Evolutionary conservation across 768 basidiomycete genomes (phyloP).

Genomic region (Sarcomyxa edulis): DNA sequence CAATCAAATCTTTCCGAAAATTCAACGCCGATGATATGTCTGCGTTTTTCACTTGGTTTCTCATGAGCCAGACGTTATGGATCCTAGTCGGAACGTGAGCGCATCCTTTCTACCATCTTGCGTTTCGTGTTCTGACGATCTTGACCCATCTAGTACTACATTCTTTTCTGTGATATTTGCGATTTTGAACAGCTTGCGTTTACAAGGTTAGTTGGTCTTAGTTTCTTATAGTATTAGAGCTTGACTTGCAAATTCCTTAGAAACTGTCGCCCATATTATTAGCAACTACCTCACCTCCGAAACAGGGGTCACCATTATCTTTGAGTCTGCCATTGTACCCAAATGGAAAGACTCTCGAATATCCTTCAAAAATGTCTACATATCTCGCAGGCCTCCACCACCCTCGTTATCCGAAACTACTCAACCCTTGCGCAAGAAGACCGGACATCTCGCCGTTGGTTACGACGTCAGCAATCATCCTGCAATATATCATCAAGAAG

Average conservation of each 20-base stretch:
- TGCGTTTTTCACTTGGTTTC: slow-evolving; percentile 92
- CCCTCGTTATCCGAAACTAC: slow-evolving; percentile 11
- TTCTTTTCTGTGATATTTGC: slow-evolving; percentile 94
- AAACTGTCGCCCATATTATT: slow-evolving; percentile 79
- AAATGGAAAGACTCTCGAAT: slow-evolving; percentile 96
- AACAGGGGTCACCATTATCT: slow-evolving; percentile 91
- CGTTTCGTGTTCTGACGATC: not conserved
- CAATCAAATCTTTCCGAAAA: slow-evolving; percentile 88
- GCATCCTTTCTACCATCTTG: not conserved
- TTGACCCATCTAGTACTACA: slow-evolving; percentile 69
- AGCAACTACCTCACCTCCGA: slow-evolving; percentile 92
- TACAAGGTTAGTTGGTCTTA: slow-evolving; percentile 57
- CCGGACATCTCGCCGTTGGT: slow-evolving; percentile 50
- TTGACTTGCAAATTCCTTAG: slow-evolving; percentile 31
- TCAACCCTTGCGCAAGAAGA: slow-evolving; percentile 12
- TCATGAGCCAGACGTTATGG: slow-evolving; percentile 96
- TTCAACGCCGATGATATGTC: slow-evolving; percentile 98
- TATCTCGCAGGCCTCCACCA: slow-evolving; percentile 68
- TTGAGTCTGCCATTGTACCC: slow-evolving; percentile 96
- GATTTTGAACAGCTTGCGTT: slow-evolving; percentile 77
- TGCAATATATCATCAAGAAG: slow-evolving; percentile 54
- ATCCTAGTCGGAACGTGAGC: slow-evolving; percentile 90
- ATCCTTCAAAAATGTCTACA: slow-evolving; percentile 94
- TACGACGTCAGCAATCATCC: slow-evolving; percentile 80
- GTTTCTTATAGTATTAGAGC: slow-evolving; percentile 1